Percentiles rank a stretch among this genome's conserved stretches.
Conservation (phyloP, 2,329 filamentous ascomycete genomes). For the Dactylellina drechsleri region DNA sequence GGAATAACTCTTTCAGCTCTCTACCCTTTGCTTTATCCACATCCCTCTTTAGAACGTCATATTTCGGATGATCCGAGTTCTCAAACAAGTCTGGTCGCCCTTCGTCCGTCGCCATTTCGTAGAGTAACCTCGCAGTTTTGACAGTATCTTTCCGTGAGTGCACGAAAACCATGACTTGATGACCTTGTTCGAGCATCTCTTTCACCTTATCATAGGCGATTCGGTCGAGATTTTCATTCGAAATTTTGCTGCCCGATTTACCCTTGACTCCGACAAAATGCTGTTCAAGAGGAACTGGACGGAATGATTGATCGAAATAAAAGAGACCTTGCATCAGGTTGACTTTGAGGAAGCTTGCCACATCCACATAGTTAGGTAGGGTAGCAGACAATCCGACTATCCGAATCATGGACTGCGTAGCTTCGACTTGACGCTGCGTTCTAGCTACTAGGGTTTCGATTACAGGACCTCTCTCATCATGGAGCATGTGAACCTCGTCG, state of each 20-base stretch:
- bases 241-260: constrained; percentile 81
- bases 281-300: constrained; percentile 93
- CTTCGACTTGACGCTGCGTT: constrained; percentile 95
- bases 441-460: constrained; percentile 94
- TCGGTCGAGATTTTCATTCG: constrained; percentile 86
- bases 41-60: constrained; percentile 80
- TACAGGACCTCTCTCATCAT: constrained; percentile 95
- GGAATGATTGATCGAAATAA: constrained; percentile 95
- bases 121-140: constrained; percentile 83
- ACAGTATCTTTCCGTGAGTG: constrained; percentile 96
- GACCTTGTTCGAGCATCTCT: constrained; percentile 89
- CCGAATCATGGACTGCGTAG: constrained; percentile 94
- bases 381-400: constrained; percentile 96
- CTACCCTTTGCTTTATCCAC: constrained; percentile 85
- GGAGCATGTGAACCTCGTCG: constrained; percentile 99
- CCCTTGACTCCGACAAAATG: constrained; percentile 97
- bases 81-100: constrained; percentile 84
- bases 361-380: constrained; percentile 94
- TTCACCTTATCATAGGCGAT: constrained; percentile 93
- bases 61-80: constrained; percentile 79
- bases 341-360: constrained; percentile 95
- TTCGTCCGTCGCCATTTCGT: constrained; percentile 85
- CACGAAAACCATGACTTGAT: constrained; percentile 99
- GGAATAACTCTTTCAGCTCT: constrained; percentile 86
- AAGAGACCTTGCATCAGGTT: constrained; percentile 93